phyloP scores from a whole-genome alignment of 495 filamentous ascomycete species.

The Neurospora sp. region DNA sequence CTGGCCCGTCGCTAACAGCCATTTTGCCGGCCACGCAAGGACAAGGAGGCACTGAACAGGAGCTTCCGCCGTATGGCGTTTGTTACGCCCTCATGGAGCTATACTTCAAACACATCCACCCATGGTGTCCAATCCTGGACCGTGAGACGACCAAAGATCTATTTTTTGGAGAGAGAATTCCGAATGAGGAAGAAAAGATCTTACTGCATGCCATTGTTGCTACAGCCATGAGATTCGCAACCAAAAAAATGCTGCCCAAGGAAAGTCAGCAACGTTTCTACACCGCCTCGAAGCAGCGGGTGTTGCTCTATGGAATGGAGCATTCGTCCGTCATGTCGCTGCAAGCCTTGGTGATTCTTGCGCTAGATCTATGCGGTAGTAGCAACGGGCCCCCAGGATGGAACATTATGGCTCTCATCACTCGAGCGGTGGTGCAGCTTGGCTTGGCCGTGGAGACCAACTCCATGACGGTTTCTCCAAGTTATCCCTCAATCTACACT shows the following conservation, averaged over 20 bases:
- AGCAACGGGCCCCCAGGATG: conserved; percentile 79
- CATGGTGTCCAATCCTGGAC: conserved; percentile 84
- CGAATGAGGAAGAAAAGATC: conserved; percentile 73
- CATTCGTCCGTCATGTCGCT: conserved; percentile 80
- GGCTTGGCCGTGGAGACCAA: conserved; percentile 72
- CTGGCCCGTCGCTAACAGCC: conserved; percentile 30
- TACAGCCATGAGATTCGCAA: conserved; percentile 73
- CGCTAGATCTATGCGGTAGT: conserved; percentile 65
- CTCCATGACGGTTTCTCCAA: conserved; percentile 60
- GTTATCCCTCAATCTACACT: conserved; percentile 76
- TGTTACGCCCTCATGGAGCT: conserved; percentile 72
- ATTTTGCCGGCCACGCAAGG: conserved; percentile 25
- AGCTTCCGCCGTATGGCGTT: conserved; percentile 77
- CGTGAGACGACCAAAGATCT: conserved; percentile 67
- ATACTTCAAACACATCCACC: conserved; percentile 86
- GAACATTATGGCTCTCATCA: conserved; percentile 82
- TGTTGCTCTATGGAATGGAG: conserved; percentile 74
- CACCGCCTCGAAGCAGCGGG: conserved; percentile 71
- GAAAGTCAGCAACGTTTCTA: conserved; percentile 63
- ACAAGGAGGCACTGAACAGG: conserved; percentile 49
- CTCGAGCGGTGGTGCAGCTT: conserved; percentile 73
- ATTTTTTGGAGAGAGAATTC: conserved; percentile 64
- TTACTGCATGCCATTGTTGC: conserved; percentile 80
- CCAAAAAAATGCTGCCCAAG: conserved; percentile 58
- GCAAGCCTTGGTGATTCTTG: conserved; percentile 75